Evolutionary conservation across 805 yeast species (phyloP).

Genomic region (Priceomyces medius): DNA sequence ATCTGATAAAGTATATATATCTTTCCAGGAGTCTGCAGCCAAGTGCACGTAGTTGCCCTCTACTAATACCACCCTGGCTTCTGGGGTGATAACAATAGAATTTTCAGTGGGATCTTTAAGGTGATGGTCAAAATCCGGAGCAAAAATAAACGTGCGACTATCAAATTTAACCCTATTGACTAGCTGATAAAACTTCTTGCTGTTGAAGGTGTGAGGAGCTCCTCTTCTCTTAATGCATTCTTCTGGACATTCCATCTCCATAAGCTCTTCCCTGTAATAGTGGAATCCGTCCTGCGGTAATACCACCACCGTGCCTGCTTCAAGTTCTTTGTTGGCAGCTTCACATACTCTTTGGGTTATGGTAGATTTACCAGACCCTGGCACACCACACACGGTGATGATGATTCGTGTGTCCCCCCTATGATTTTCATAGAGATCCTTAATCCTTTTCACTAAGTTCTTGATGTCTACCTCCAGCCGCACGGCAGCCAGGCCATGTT

Average conservation of each 20-base stretch:
- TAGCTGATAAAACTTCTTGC: conserved; percentile 26
- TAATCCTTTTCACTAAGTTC: not conserved
- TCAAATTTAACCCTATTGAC: conserved; percentile 11
- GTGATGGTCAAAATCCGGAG: conserved; percentile 72
- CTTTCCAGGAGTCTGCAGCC: conserved; percentile 55
- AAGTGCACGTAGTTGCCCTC: conserved; percentile 73
- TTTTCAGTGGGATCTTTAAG: conserved; percentile 62
- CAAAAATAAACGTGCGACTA: conserved; percentile 26
- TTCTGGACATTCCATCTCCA: conserved; percentile 46
- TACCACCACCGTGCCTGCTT: conserved; percentile 11
- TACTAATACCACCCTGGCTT: conserved; percentile 53
- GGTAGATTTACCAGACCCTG: conserved; percentile 81
- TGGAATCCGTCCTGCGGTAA: conserved; percentile 36
- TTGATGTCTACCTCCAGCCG: not conserved
- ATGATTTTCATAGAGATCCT: not conserved
- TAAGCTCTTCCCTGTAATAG: conserved; percentile 23
- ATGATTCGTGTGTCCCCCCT: conserved; percentile 16
- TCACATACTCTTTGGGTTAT: conserved; percentile 46
- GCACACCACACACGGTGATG: conserved; percentile 64
- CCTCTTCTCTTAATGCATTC: conserved; percentile 65
- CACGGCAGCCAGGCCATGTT: too few species aligned
- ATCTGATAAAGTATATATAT: conserved; percentile 33
- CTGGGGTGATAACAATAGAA: conserved; percentile 43
- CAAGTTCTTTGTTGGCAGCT: conserved; percentile 9
- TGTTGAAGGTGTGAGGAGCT: conserved; percentile 78